Percentiles rank a stretch among this genome's conserved stretches.
phyloP scores from a whole-genome alignment of 2,329 filamentous ascomycete genomes.

The Alternaria dauci region DNA sequence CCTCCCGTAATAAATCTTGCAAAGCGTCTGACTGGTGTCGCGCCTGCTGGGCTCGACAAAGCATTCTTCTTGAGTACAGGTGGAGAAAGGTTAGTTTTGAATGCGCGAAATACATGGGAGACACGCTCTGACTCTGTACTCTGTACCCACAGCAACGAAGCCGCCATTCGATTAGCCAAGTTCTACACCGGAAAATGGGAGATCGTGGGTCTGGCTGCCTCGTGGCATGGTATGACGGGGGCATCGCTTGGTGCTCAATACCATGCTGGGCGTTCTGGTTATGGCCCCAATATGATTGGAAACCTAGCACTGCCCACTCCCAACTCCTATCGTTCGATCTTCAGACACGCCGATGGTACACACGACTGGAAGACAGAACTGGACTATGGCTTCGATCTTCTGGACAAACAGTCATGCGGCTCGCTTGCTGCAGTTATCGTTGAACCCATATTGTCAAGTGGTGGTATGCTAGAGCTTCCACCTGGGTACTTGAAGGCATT shows the following conservation, averaged over 20 bases:
- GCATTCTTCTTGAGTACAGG: conserved; percentile 48
- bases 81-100: conserved; percentile 30
- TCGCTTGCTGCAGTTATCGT: conserved; percentile 70
- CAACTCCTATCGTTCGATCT: conserved; percentile 68
- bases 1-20: conserved; percentile 46
- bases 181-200: conserved; percentile 71
- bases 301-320: conserved; percentile 67
- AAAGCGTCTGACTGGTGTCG: conserved; percentile 35
- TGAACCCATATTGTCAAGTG: conserved; percentile 67
- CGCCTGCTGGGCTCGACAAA: conserved; percentile 43
- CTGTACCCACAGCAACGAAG: conserved; percentile 54
- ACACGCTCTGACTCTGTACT: background rate
- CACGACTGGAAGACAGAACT: conserved; percentile 73
- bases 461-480: conserved; percentile 68
- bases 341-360: conserved; percentile 65
- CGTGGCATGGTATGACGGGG: conserved; percentile 69
- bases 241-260: conserved; percentile 64
- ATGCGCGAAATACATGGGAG: background rate
- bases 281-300: conserved; percentile 61
- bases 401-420: conserved; percentile 67
- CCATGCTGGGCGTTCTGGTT: conserved; percentile 60
- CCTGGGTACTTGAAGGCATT: conserved; percentile 66
- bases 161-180: conserved; percentile 71
- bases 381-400: conserved; percentile 67
- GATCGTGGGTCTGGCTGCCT: conserved; percentile 65